Percentiles rank a stretch among this genome's conserved stretches.
Evolutionary conservation across 2,329 filamentous ascomycete genomes (phyloP).

Genomic region (Emericellopsis atlantica): DNA sequence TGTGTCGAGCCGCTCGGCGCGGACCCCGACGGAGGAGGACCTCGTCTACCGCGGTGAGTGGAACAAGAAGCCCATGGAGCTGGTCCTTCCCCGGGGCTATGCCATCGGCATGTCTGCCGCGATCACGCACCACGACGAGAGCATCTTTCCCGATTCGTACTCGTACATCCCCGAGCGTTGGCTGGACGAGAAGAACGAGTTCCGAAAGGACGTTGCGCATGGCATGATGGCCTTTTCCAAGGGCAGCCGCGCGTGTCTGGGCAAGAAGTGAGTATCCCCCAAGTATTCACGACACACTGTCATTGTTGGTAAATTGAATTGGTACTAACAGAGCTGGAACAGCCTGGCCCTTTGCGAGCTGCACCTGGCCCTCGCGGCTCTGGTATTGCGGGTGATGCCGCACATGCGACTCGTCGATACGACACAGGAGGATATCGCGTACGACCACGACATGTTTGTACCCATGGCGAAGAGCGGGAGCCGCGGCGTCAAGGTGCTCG

Average conservation of each 20-base stretch:
- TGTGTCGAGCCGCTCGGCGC: conserved; percentile 11
- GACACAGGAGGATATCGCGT: conserved; percentile 12
- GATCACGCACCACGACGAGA: conserved; percentile 21
- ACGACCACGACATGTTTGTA: conserved; percentile 14
- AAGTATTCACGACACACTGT: too few relatives aligned
- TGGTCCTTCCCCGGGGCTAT: conserved; percentile 17
- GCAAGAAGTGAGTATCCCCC: conserved; percentile 7
- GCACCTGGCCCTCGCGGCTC: conserved; percentile 8
- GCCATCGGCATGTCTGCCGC: conserved; percentile 20
- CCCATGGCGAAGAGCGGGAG: conserved; percentile 9
- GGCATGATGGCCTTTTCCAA: conserved; percentile 23
- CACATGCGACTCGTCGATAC: conserved; percentile 14
- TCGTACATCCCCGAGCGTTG: conserved; percentile 22
- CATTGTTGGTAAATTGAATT: not conserved
- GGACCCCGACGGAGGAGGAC: conserved; percentile 13
- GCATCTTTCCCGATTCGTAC: conserved; percentile 21
- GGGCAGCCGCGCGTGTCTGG: conserved; percentile 22
- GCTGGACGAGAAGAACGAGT: conserved; percentile 14
- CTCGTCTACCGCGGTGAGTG: conserved; percentile 12
- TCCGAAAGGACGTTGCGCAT: conserved; percentile 12
- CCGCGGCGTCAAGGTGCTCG: conserved; percentile 1
- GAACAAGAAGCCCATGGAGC: conserved; percentile 7
- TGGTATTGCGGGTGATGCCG: conserved; percentile 11
- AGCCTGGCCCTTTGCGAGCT: conserved; percentile 13
- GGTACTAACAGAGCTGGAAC: conserved; percentile 2